Base-by-base conservation (phyloP, 2,329 filamentous ascomycete genomes). In the Venturiaceae sp. region DNA sequence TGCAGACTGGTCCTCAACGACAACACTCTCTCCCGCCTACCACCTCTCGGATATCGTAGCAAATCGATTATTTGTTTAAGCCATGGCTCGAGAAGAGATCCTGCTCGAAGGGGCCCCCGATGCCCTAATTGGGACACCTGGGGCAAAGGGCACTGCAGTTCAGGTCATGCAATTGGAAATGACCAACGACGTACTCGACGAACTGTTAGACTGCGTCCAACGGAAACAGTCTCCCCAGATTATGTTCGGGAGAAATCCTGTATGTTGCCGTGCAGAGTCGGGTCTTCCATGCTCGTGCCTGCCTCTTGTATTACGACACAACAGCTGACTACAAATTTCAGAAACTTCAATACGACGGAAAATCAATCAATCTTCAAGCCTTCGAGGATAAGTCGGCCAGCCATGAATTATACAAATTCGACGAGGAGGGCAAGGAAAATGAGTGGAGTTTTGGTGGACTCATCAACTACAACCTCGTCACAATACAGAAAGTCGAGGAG, bases 341-440 rank as follows among this genome's bases (percentile, higher is more conserved):
- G 60, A 56, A 50, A 33, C 32, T 61, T n/a, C 46, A 46, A 13
- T 57, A 44, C 34, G 57, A 56, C 32, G 57, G 57, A 13, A 59
- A 60, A 34, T 26, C 50, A 2, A 52, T 56, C 26, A 44, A 36
- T 16, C 37, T 59, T 5, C 57, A 60, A 32, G 21, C 55, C 41
- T 37, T 34, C 21, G 56, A 47, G 19, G 80, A 83, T 66, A 74
- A 74, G 41, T 50, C 23, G 7, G 44, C 23, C 19, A 50, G 44
- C 23, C 79, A 80, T 63, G 83, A 85, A 70, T 70, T 86, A 61
- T 86, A 84, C 72, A 69, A 67, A 53, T 67, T 72, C 59, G 72
- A 71, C 63, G 69, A 74, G 59, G 69, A 74, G 33, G 50, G 57
- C 37, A 69, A 74, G 59, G 69, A 74, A 33, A 57, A 56, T 9